Evolutionary conservation across 345 rosid species (phyloP), one percentile per base, ranked within the genome.

Genomic region (Syzygium oleosum): DNA sequence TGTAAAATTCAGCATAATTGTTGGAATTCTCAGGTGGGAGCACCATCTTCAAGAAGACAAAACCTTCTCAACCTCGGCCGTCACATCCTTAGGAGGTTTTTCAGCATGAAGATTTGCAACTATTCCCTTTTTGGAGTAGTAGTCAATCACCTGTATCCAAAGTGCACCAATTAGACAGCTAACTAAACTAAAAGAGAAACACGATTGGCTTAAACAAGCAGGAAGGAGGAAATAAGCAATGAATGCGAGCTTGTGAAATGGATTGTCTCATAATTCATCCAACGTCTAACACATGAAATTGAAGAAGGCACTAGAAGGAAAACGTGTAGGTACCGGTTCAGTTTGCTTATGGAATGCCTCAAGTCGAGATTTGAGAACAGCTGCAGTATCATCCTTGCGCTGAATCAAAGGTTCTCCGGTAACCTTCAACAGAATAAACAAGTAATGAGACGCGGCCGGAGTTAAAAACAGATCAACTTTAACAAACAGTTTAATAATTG

Each of bases 361-460:
- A 80, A 97, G 97, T 91, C 99, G 94, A 54, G 98, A 95, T 89
- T 88, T 96, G n/a, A 97, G 96, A 85, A 97, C 98, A 87, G 95
- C 97, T 0, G 94, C 97, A 73, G 95, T 95, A 88, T 97, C 99
- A 86, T 97, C 99, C 91, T 95, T 95, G 55, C 98, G 98, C 87
- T 96, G 99, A 89, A 97, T 95, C 93, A 95, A 90, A 65, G 97
- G 95, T 85, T 96, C 99, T 88, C 99, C 98, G 16, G 98, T 97
- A 34, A 94, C 95, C 99, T 97, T 88, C 78, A 88, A 87, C 86
- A 85, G 88, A 54, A 31, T 34, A 84, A 86, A 86, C 61, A 49
- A 34, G 88, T 31, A 21, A 3, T 85, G 68, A 80, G 73, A 55
- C 10, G 54, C 6, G 21, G 51, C 53, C 31, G 2, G 38, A 79